These are phyloP conservation scores for Aureobasidium sp. DNA, from an alignment of 2,329 filamentous ascomycete genomes.

Conservation along the genomic window DNA sequence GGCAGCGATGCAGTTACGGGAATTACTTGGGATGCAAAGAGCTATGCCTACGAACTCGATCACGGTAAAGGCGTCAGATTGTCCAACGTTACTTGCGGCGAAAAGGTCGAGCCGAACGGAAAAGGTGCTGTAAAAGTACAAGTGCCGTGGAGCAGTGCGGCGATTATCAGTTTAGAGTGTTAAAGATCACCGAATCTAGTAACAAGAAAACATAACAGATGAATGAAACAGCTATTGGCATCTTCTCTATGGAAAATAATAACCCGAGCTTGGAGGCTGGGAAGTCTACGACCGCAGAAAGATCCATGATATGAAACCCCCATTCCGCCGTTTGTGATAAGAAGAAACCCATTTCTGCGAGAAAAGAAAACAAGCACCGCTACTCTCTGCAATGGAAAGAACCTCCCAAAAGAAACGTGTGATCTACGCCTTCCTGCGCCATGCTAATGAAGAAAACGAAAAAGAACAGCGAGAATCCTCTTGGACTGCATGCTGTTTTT, in stretches of 20 bases:
- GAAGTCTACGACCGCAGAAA: background rate
- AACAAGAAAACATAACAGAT: background rate
- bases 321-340: background rate
- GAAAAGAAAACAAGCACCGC: background rate
- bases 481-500: background rate
- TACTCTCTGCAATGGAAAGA: background rate
- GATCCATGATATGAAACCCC: background rate
- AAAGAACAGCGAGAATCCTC: background rate
- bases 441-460: background rate
- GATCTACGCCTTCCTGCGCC: background rate
- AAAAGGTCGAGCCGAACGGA: conserved; percentile 27
- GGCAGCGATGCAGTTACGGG: conserved; percentile 56
- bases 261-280: background rate
- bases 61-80: conserved; percentile 45
- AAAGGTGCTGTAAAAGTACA: background rate
- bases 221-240: background rate
- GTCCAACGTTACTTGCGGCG: conserved; percentile 46
- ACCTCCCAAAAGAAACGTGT: background rate
- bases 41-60: conserved; percentile 53
- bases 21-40: conserved; percentile 53
- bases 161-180: background rate
- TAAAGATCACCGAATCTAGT: background rate
- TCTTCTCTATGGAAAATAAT: background rate
- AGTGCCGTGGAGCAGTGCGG: conserved; percentile 13
- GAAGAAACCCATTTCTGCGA: background rate